Evolutionary conservation across 768 basidiomycete species (phyloP).

Genomic region (Russula brevipes): DNA sequence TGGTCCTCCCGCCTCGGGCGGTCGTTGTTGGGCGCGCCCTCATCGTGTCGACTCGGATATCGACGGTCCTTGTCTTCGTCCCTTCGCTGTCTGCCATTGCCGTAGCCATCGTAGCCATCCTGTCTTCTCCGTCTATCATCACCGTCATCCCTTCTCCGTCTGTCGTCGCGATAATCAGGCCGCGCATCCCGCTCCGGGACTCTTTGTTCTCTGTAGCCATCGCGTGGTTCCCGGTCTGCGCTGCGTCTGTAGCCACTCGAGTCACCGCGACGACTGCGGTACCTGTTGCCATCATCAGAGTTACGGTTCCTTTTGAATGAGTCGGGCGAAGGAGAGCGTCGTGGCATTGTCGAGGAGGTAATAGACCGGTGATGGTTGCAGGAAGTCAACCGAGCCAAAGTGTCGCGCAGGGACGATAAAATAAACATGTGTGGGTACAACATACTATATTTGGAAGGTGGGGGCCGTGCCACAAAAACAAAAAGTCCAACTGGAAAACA

Average conservation of each 20-base stretch:
- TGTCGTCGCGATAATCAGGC: slow-evolving; percentile 2
- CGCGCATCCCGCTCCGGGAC: slow-evolving; percentile 6
- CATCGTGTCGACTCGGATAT: slow-evolving; percentile 16
- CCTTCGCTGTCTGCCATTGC: slow-evolving; percentile 22
- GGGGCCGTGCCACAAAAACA: too few species aligned
- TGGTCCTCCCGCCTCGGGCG: slow-evolving; percentile 42
- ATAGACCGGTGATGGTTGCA: not conserved
- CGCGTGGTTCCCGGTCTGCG: slow-evolving; percentile 10
- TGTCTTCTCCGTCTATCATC: not conserved
- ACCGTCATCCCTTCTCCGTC: not conserved
- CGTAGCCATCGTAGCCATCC: slow-evolving; percentile 6
- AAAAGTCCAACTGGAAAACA: too few species aligned
- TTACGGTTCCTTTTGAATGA: slow-evolving; percentile 12
- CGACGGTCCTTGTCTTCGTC: slow-evolving; percentile 27
- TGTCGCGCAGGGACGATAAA: too few species aligned
- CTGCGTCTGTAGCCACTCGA: not conserved
- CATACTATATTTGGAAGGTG: too few species aligned
- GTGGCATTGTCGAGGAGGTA: slow-evolving; percentile 25
- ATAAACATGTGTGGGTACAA: too few species aligned
- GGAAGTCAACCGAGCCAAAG: too few species aligned
- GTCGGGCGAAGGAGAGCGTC: slow-evolving; percentile 17
- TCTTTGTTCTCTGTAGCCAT: not conserved
- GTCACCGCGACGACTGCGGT: not conserved
- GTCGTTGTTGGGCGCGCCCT: slow-evolving; percentile 38
- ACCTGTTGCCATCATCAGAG: slow-evolving; percentile 7